Evolutionary conservation across 495 filamentous ascomycete species (phyloP).

Genomic region (Trichoderma gamsii): DNA sequence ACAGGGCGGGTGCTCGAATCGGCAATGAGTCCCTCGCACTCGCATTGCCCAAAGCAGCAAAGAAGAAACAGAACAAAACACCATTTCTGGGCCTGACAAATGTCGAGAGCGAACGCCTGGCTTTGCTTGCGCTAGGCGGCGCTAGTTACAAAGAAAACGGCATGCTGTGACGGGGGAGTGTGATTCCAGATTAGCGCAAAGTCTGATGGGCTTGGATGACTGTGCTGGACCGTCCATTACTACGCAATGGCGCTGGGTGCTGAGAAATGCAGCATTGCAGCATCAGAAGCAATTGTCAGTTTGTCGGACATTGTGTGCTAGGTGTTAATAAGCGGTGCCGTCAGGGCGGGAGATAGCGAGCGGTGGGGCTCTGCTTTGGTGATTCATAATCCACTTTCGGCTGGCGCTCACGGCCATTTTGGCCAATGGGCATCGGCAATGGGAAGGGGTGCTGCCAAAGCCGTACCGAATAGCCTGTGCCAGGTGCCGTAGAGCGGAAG

Average conservation of each 20-base stretch:
- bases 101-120: no score
- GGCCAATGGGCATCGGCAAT: not conserved
- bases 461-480: not conserved
- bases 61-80: not conserved
- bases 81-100: not conserved
- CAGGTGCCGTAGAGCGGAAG: slow-evolving; percentile 3
- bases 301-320: slow-evolving; percentile 3
- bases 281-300: not conserved
- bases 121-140: no score
- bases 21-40: not conserved
- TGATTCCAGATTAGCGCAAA: slow-evolving; percentile 12
- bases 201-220: slow-evolving; percentile 3
- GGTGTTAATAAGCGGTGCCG: slow-evolving; percentile 4
- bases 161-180: not conserved
- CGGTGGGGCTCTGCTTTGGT: not conserved
- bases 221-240: not conserved
- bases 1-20: not conserved
- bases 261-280: not conserved
- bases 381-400: slow-evolving; percentile 13
- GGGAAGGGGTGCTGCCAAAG: not conserved
- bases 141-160: not conserved
- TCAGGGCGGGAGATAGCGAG: not conserved
- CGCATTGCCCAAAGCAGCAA: not conserved
- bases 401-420: slow-evolving; percentile 1
- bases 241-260: not conserved